These are phyloP conservation scores for Melaleuca alternifolia DNA, from an alignment of 345 rosid genomes.

Conservation along the genomic window DNA sequence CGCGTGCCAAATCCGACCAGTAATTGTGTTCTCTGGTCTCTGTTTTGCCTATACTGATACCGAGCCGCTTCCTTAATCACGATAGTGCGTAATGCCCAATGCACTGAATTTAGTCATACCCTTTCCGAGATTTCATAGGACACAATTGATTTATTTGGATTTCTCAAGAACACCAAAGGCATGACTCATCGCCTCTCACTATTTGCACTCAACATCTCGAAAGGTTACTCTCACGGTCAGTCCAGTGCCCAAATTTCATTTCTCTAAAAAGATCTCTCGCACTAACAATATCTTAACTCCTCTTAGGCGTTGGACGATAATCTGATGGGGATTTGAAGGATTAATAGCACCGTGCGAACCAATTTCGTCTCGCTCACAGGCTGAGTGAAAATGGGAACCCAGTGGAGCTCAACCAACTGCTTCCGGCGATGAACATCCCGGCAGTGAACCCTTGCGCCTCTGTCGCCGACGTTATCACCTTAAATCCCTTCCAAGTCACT, in stretches of 20 bases:
- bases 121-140: not conserved
- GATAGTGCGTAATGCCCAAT: not conserved
- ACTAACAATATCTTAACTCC: not conserved
- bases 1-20: not conserved
- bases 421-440: conserved; percentile 50
- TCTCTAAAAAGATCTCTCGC: not conserved
- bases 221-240: not conserved
- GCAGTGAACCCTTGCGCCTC: conserved; percentile 58
- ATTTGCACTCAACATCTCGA: no score
- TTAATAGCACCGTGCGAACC: no score
- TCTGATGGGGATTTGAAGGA: not conserved
- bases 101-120: not conserved
- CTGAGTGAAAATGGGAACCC: conserved; percentile 75
- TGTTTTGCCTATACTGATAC: not conserved
- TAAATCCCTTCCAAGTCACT: conserved; percentile 66
- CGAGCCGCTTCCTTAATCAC: not conserved
- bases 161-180: not conserved
- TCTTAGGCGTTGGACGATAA: not conserved
- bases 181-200: not conserved
- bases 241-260: not conserved
- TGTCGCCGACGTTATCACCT: conserved; percentile 34
- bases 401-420: conserved; percentile 59
- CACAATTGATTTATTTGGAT: not conserved
- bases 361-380: conserved; percentile 6
- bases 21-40: not conserved